A percentile compares a stretch with the other conserved stretches of the same genome.
Conservation (phyloP, 2,329 filamentous ascomycete species). For the Colletotrichum cuscutae region DNA sequence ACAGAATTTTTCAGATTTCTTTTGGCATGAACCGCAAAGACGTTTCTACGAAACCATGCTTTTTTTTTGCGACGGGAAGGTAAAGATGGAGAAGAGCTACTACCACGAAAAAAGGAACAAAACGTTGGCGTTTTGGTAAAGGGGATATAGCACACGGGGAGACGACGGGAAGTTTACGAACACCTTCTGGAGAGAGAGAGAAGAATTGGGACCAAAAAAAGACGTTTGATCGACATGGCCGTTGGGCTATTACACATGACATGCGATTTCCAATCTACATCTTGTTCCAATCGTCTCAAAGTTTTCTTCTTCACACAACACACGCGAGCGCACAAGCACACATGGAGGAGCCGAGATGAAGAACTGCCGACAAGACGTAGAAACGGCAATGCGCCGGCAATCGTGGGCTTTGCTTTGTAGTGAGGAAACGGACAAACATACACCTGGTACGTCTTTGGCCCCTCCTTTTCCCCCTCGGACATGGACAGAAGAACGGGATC, state of each 20-base stretch:
- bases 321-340: too few species aligned
- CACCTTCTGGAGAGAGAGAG: not conserved
- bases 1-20: not conserved
- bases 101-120: not conserved
- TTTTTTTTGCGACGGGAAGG: not conserved
- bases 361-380: not conserved
- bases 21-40: slow-evolving; percentile 12
- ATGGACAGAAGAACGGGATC: not conserved
- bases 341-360: not conserved
- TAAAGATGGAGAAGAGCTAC: too few species aligned
- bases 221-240: slow-evolving; percentile 8
- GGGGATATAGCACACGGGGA: not conserved
- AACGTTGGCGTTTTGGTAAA: not conserved
- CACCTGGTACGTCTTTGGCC: not conserved
- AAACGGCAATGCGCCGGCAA: not conserved
- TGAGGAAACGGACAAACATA: not conserved
- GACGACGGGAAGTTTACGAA: too few species aligned
- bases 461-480: not conserved
- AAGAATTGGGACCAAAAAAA: not conserved
- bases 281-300: not conserved
- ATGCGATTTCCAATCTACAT: not conserved
- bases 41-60: not conserved
- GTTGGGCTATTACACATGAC: not conserved
- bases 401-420: not conserved
- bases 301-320: not conserved